These are phyloP conservation scores for Cystobasidium tubakii DNA, from an alignment of 768 basidiomycete genomes.

Conservation along the genomic window DNA sequence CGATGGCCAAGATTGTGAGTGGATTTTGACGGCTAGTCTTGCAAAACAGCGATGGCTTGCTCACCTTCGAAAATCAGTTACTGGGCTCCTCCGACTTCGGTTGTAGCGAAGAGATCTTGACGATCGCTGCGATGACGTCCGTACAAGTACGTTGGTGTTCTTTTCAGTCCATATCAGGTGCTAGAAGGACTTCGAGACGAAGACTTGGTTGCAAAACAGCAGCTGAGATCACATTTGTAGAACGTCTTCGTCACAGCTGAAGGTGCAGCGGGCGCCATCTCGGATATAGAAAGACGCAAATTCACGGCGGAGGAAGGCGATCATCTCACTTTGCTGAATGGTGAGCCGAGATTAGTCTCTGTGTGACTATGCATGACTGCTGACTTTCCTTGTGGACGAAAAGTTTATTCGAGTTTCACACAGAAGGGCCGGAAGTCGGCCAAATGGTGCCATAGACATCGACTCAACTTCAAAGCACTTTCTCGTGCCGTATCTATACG, in stretches of 20 bases:
- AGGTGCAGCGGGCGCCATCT: conserved; percentile 73
- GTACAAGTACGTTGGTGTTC: conserved; percentile 61
- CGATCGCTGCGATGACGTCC: conserved; percentile 91
- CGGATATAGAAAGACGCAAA: conserved; percentile 86
- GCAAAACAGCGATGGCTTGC: neutral
- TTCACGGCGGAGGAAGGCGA: conserved; percentile 99
- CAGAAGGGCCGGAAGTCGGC: conserved; percentile 68
- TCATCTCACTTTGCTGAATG: conserved; percentile 87
- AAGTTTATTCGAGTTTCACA: conserved; percentile 89
- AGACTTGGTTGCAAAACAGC: no score
- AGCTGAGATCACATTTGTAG: conserved; percentile 50
- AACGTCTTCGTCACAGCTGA: conserved; percentile 85
- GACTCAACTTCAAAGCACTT: conserved; percentile 86
- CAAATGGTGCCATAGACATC: conserved; percentile 86
- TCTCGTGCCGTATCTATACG: conserved; percentile 90
- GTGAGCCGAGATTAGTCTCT: conserved; percentile 51
- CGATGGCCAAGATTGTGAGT: conserved; percentile 87
- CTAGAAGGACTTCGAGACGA: no score
- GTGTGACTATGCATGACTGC: neutral
- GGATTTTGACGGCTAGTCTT: neutral
- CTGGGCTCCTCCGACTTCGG: conserved; percentile 75
- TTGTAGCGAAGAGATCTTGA: conserved; percentile 91
- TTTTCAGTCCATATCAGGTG: no score
- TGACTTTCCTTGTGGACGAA: neutral
- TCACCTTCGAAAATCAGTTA: conserved; percentile 55